Evolutionary conservation across 2,329 filamentous ascomycete species (phyloP).

Genomic region (Fusarium sp.): DNA sequence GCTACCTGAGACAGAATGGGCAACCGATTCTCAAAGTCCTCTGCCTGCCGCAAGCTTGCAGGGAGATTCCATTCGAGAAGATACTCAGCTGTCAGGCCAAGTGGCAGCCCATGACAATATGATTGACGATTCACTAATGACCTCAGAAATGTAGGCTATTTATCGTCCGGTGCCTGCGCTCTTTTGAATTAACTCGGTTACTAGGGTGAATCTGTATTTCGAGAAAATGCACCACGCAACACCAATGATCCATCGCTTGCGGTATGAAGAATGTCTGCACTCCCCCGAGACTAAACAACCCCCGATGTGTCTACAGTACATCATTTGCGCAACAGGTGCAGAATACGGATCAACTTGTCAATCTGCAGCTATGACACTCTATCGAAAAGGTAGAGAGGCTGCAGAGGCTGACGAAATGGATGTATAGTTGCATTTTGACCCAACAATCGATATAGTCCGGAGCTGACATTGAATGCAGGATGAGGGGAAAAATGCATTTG

Average conservation of each 20-base stretch:
- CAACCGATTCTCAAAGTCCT: neutral
- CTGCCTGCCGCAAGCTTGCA: neutral
- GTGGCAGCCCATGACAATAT: neutral
- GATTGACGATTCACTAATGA: neutral
- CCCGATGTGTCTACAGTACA: neutral
- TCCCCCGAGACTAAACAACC: neutral
- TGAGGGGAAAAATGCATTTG: neutral
- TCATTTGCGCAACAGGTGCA: neutral
- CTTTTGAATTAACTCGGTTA: neutral
- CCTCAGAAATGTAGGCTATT: neutral
- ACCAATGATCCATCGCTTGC: neutral
- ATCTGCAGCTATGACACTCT: neutral
- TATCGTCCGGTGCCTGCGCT: fast-evolving
- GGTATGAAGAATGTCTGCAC: neutral
- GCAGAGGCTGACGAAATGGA: neutral
- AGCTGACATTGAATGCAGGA: neutral
- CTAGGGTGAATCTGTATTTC: neutral
- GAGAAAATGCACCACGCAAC: neutral
- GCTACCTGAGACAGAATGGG: neutral
- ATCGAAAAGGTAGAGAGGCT: neutral
- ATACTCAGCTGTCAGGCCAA: neutral
- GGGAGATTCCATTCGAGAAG: neutral
- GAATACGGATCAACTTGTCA: neutral
- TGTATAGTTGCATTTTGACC: neutral
- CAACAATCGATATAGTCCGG: neutral